Evolutionary conservation across 768 basidiomycete genomes (phyloP).

Genomic region (Pulveroboletus sp.): DNA sequence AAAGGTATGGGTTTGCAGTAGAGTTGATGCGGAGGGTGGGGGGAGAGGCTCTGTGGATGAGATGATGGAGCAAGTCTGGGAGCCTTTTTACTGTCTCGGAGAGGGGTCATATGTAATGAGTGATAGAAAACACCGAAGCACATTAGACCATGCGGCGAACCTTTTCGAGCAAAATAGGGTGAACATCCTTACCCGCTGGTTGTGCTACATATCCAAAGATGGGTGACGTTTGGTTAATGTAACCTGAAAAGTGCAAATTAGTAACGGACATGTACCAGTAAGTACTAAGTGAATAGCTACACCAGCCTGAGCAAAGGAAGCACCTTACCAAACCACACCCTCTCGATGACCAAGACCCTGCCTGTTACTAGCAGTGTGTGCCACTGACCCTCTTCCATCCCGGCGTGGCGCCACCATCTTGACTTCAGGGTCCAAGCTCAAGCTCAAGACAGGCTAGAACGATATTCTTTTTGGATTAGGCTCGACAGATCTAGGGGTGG

Average conservation of each 20-base stretch:
- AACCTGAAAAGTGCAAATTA: slow-evolving; percentile 34
- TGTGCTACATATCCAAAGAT: slow-evolving; percentile 19
- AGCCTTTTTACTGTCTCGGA: slow-evolving; percentile 22
- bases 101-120: slow-evolving; percentile 11
- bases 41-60: slow-evolving; percentile 1
- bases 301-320: slow-evolving; percentile 11
- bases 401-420: slow-evolving; percentile 9
- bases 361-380: neutral
- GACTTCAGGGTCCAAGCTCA: slow-evolving; percentile 2
- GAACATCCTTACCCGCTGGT: slow-evolving; percentile 9
- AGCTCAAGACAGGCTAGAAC: neutral
- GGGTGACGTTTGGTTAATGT: slow-evolving; percentile 29
- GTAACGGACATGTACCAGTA: slow-evolving; percentile 18
- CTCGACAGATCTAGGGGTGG: slow-evolving; percentile 2
- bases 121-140: slow-evolving; percentile 14
- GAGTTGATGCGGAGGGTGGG: neutral
- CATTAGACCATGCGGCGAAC: slow-evolving; percentile 20
- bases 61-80: neutral
- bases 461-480: neutral
- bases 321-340: slow-evolving; percentile 27
- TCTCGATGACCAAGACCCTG: slow-evolving; percentile 13
- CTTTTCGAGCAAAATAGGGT: slow-evolving; percentile 20
- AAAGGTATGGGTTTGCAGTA: neutral
- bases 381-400: neutral
- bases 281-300: slow-evolving; percentile 8